Evolutionary conservation across 2,329 filamentous ascomycete species (phyloP), one percentile per base, ranked within the genome.

Genomic region (Uncinocarpus reesii): DNA sequence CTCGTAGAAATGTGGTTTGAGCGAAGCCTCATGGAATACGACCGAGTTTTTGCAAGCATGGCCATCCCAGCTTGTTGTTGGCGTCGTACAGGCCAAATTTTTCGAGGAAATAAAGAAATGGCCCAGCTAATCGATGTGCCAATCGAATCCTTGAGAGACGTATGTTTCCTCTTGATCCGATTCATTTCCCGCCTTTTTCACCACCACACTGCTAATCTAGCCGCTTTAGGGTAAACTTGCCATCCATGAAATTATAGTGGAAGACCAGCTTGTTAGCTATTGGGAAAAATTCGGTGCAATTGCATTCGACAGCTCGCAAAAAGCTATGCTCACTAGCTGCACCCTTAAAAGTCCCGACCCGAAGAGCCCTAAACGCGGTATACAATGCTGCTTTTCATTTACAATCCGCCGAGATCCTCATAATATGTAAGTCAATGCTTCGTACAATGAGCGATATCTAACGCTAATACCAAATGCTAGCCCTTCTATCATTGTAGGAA

Each of bases 1-100:
- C 80, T 89, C 51, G 90, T 96, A 8, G 92, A 98, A 68, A 95
- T 96, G 87, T 96, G 92, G 90, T 96, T 98, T 62, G 92, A 98
- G 66, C 81, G 84, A 60, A 92, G 86, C 54, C 70, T 98, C 57
- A 92, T 96, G 84, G 92, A 96, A 63, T 96, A 96, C 60, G 92
- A 98, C 61, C 86, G 92, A 26, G 89, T 98, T 1, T 98, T 98
- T 70, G 92, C 92, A 1, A 94, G 88, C 64, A 98, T 98, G 92
- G 92, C 92, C 1, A 90, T 98, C 53, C 92, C 92, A 0, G 92
- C 92, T 11, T 98, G 92, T 67, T 94, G 90, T 64, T 98, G 92
- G 92, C 78, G 92, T 59, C 77, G 92, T 60, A 98, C 92, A 0
- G 92, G 92, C 7, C 92, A 98, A 70, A 96, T 98, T 41, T 96